A percentile compares a stretch with the other conserved stretches of the same genome.
Conservation (phyloP, 2,329 filamentous ascomycete genomes). For the Penicillium sp. region DNA sequence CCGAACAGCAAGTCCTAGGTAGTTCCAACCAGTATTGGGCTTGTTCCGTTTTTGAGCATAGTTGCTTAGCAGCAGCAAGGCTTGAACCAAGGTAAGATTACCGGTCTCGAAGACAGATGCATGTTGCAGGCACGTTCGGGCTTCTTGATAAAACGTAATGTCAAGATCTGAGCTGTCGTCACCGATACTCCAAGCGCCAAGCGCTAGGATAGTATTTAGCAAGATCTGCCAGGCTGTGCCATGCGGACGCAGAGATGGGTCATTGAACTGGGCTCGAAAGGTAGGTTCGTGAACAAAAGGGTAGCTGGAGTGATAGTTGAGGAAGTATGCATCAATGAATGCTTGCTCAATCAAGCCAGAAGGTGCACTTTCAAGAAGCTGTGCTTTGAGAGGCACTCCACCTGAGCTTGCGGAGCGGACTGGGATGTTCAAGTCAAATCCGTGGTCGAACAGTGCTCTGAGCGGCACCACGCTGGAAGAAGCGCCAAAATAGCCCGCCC, state of each 20-base stretch:
- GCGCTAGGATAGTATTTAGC: slow-evolving; percentile 46
- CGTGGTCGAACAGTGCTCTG: slow-evolving; percentile 39
- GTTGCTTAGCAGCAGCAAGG: slow-evolving; percentile 48
- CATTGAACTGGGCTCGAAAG: slow-evolving; percentile 48
- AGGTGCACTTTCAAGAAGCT: slow-evolving; percentile 37
- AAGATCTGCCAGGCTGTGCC: slow-evolving; percentile 47
- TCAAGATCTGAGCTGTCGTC: slow-evolving; percentile 44
- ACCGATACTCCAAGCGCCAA: slow-evolving; percentile 46
- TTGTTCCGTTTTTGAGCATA: slow-evolving; percentile 53
- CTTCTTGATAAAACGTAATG: slow-evolving; percentile 48
- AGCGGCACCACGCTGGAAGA: slow-evolving; percentile 42
- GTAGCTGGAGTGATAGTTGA: slow-evolving; percentile 48
- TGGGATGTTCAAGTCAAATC: slow-evolving; percentile 40
- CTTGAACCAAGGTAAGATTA: slow-evolving; percentile 50
- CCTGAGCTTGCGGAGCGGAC: slow-evolving; percentile 28
- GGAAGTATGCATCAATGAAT: slow-evolving; percentile 48
- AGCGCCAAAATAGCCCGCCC: slow-evolving; percentile 40
- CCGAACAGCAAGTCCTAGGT: slow-evolving; percentile 48
- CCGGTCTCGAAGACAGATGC: slow-evolving; percentile 49
- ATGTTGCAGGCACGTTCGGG: slow-evolving; percentile 46
- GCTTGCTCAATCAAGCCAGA: slow-evolving; percentile 41
- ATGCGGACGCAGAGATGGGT: slow-evolving; percentile 43
- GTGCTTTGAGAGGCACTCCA: slow-evolving; percentile 37
- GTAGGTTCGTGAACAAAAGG: slow-evolving; percentile 50
- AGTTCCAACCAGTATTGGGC: slow-evolving; percentile 52